phyloP scores from a whole-genome alignment of 2,329 filamentous ascomycete species.

The Scedosporium aurantiacum region DNA sequence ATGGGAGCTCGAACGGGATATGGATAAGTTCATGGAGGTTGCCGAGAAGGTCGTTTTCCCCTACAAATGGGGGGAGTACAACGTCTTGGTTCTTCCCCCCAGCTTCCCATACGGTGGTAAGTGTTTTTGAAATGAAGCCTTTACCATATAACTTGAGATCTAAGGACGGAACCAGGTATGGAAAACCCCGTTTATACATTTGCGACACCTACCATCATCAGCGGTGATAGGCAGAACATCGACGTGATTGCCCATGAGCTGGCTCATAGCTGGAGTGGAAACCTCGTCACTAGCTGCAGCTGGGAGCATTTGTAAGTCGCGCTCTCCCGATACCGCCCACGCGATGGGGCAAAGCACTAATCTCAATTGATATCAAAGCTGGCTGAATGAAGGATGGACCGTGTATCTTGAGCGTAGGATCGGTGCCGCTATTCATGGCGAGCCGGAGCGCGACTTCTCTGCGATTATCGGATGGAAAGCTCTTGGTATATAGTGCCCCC shows the following conservation, averaged over 20 bases:
- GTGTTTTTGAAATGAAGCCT: conserved; percentile 15
- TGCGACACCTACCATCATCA: conserved; percentile 88
- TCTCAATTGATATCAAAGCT: conserved; percentile 26
- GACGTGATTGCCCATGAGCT: conserved; percentile 91
- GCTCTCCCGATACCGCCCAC: neutral
- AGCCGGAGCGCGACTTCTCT: conserved; percentile 81
- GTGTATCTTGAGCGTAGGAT: conserved; percentile 87
- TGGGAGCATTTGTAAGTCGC: conserved; percentile 65
- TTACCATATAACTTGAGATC: neutral
- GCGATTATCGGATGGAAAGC: conserved; percentile 94
- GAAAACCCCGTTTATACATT: conserved; percentile 94
- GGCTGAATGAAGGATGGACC: conserved; percentile 79
- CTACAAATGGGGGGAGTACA: conserved; percentile 92
- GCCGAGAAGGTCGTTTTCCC: conserved; percentile 75
- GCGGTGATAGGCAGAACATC: conserved; percentile 79
- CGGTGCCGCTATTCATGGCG: conserved; percentile 65
- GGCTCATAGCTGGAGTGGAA: conserved; percentile 75
- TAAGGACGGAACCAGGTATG: conserved; percentile 44
- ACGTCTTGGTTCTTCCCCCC: conserved; percentile 71
- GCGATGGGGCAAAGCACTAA: neutral
- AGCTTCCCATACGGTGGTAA: conserved; percentile 78
- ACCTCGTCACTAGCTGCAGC: conserved; percentile 65
- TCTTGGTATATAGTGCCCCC: conserved; percentile 36
- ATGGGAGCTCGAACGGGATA: conserved; percentile 85
- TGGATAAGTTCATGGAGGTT: conserved; percentile 81